A percentile compares a stretch with the other conserved stretches of the same genome.
Evolutionary conservation across 768 basidiomycete species (phyloP).

Genomic region (Mycena crocata): DNA sequence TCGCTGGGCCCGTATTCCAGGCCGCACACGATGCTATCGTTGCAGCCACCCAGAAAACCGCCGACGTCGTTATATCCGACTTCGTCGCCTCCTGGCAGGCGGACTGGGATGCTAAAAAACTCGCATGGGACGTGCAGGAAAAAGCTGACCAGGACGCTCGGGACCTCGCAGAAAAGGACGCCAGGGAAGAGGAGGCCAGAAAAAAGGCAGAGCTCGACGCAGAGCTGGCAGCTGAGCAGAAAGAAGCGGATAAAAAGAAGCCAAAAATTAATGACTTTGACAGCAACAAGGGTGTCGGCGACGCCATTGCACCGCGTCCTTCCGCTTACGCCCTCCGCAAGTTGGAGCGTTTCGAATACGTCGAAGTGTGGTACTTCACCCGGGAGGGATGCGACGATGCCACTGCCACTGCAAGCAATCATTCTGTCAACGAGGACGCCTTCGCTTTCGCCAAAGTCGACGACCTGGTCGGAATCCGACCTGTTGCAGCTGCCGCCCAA

Average conservation of each 20-base stretch:
- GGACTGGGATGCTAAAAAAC: neutral
- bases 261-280: neutral
- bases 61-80: too few relatives aligned
- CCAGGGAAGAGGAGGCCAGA: neutral
- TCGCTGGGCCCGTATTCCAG: too few relatives aligned
- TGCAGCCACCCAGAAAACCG: too few relatives aligned
- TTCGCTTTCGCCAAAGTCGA: neutral
- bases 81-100: neutral
- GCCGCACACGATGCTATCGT: too few relatives aligned
- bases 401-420: neutral
- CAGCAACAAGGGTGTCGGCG: neutral
- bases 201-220: neutral
- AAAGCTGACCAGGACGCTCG: neutral
- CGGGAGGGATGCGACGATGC: slow-evolving; percentile 3
- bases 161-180: neutral
- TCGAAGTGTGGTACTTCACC: slow-evolving; percentile 4
- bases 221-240: neutral
- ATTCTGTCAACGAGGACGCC: neutral
- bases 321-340: neutral
- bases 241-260: neutral
- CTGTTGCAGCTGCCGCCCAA: neutral
- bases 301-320: neutral
- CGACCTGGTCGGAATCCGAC: neutral
- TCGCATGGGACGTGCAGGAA: slow-evolving; percentile 6
- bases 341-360: neutral